Conservation (phyloP, 1,139 yeast genomes). For the Trichomonascaceae sp. region DNA sequence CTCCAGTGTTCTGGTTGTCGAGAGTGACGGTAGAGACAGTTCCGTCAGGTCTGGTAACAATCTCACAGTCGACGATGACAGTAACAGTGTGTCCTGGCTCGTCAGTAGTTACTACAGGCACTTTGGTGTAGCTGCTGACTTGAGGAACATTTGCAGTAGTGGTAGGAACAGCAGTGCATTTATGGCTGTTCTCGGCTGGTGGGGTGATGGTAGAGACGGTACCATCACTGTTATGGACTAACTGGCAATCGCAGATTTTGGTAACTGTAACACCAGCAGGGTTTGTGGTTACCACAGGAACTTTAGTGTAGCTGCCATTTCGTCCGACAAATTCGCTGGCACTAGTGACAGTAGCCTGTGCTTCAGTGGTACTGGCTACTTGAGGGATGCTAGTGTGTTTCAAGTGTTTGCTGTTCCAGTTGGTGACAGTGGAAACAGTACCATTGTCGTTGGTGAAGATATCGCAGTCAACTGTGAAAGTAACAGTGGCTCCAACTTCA, state of each 20-base stretch:
- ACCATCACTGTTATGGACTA: background rate
- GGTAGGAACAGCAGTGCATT: background rate
- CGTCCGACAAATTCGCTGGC: background rate
- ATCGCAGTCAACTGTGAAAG: background rate
- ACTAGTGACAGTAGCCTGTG: background rate
- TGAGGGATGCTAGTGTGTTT: background rate
- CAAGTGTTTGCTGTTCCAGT: background rate
- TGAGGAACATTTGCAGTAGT: background rate
- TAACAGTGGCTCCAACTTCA: background rate
- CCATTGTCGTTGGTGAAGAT: background rate
- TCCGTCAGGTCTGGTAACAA: background rate
- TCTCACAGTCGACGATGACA: background rate
- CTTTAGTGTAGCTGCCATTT: background rate
- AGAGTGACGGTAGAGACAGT: background rate
- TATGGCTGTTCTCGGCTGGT: background rate
- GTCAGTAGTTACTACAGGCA: background rate
- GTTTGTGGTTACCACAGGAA: background rate
- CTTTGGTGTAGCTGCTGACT: background rate
- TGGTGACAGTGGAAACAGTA: background rate
- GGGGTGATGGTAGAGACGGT: background rate
- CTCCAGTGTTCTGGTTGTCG: background rate
- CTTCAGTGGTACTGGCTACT: background rate
- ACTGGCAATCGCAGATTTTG: background rate
- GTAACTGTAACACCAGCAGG: background rate
- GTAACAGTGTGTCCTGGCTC: background rate